These are phyloP conservation scores for Colletotrichum scovillei DNA, from an alignment of 2,329 filamentous ascomycete genomes.

Conservation along the genomic window DNA sequence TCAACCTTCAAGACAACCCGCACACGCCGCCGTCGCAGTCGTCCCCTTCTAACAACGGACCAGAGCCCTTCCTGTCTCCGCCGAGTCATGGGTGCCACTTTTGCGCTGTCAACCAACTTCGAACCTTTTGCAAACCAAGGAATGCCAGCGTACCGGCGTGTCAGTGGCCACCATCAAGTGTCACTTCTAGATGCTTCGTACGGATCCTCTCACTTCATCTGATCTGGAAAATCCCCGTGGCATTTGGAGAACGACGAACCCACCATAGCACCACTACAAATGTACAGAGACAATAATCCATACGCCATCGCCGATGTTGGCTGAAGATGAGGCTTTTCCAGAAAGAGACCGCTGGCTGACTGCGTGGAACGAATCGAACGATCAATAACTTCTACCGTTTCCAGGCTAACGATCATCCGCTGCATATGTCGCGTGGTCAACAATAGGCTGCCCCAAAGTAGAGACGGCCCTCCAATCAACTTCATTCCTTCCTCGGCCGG, in stretches of 20 bases:
- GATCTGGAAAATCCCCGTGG: background rate
- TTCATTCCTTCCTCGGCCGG: constrained; percentile 22
- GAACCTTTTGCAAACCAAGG: background rate
- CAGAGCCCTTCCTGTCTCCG: constrained; percentile 12
- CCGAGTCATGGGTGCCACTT: constrained; percentile 17
- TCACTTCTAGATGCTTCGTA: background rate
- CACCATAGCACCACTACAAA: background rate
- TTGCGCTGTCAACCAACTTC: background rate
- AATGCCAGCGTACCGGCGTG: background rate
- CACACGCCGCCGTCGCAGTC: background rate
- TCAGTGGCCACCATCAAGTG: background rate
- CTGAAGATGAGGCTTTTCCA: background rate
- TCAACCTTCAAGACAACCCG: constrained; percentile 16
- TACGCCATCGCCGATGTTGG: background rate
- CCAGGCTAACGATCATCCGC: background rate
- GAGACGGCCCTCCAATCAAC: constrained; percentile 1
- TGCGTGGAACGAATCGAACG: background rate
- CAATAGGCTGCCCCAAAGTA: background rate
- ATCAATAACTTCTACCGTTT: background rate
- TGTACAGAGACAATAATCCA: no score
- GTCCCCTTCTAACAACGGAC: constrained; percentile 17
- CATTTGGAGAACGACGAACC: background rate
- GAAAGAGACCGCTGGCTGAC: background rate
- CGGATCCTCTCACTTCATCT: background rate
- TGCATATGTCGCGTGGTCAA: background rate